These are phyloP conservation scores for Arthrocladium fulminans DNA, from an alignment of 2,329 filamentous ascomycete species.

Conservation along the genomic window DNA sequence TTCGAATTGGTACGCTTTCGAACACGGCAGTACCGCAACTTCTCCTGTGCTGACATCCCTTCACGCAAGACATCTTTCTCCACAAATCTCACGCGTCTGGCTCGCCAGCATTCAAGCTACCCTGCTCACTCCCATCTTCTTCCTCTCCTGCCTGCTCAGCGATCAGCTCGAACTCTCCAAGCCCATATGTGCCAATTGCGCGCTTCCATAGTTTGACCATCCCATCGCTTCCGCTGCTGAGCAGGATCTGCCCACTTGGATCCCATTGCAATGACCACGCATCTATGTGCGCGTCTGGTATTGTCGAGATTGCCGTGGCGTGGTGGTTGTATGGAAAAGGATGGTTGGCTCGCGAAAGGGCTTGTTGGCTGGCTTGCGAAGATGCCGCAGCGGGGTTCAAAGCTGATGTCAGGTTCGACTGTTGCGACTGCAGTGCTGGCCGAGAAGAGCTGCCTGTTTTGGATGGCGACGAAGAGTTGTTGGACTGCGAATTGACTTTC, in stretches of 20 bases:
- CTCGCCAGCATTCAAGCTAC: background rate
- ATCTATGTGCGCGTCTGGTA: constrained; percentile 18
- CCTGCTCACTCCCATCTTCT: constrained; percentile 5
- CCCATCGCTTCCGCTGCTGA: constrained; percentile 20
- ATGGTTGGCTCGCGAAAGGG: constrained; percentile 9
- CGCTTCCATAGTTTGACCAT: constrained; percentile 18
- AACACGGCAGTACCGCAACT: too few relatives aligned
- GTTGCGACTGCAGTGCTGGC: constrained; percentile 12
- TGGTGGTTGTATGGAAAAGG: constrained; percentile 16
- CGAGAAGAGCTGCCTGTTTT: background rate
- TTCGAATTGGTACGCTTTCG: too few relatives aligned
- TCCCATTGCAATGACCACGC: constrained; percentile 22
- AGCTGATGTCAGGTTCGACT: constrained; percentile 23
- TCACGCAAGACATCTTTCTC: background rate
- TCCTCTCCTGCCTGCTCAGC: constrained; percentile 16
- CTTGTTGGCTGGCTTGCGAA: background rate
- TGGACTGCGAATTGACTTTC: background rate
- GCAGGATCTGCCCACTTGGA: constrained; percentile 18
- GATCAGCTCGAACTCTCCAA: constrained; percentile 15
- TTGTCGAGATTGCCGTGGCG: constrained; percentile 7
- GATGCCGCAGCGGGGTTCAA: background rate
- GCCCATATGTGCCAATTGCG: constrained; percentile 8
- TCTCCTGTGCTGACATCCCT: too few relatives aligned
- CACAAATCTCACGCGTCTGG: background rate
- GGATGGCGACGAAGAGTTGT: constrained; percentile 2